These are phyloP conservation scores for Eucalyptus victrix DNA, from an alignment of 345 rosid genomes.

Conservation along the genomic window DNA sequence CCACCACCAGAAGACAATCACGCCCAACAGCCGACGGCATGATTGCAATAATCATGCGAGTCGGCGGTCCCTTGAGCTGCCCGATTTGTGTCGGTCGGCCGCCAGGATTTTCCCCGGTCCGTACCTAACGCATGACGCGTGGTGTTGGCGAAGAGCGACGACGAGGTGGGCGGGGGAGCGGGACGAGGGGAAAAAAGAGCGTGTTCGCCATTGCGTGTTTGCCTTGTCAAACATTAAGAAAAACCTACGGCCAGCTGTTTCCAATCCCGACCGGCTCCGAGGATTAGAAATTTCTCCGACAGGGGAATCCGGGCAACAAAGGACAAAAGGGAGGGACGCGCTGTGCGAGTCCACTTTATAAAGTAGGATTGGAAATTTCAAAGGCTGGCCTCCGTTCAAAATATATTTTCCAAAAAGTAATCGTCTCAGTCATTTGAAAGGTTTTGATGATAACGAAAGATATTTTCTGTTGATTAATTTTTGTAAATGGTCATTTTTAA, in stretches of 20 bases:
- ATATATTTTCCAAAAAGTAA: not conserved
- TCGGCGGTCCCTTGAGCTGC: not conserved
- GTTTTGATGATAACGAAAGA: not conserved
- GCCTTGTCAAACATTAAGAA: not conserved
- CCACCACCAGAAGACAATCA: no score
- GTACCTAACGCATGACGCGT: not conserved
- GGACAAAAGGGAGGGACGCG: not conserved
- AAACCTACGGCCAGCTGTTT: not conserved
- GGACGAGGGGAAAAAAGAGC: not conserved
- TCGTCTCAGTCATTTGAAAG: rapidly evolving
- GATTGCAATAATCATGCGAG: not conserved
- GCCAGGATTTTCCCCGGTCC: not conserved
- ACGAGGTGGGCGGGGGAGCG: not conserved
- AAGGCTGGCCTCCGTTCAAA: not conserved
- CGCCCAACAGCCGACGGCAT: not conserved
- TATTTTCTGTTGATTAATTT: no score
- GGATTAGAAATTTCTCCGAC: not conserved
- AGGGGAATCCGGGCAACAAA: not conserved
- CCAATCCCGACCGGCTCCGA: not conserved
- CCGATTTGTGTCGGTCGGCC: not conserved
- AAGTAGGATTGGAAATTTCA: not conserved
- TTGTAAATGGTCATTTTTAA: rapidly evolving
- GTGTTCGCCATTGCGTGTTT: not conserved
- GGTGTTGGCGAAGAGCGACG: not conserved
- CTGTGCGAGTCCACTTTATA: not conserved